These are phyloP conservation scores for Sclerotinia minor DNA, from an alignment of 2,329 filamentous ascomycete species.

Conservation along the genomic window DNA sequence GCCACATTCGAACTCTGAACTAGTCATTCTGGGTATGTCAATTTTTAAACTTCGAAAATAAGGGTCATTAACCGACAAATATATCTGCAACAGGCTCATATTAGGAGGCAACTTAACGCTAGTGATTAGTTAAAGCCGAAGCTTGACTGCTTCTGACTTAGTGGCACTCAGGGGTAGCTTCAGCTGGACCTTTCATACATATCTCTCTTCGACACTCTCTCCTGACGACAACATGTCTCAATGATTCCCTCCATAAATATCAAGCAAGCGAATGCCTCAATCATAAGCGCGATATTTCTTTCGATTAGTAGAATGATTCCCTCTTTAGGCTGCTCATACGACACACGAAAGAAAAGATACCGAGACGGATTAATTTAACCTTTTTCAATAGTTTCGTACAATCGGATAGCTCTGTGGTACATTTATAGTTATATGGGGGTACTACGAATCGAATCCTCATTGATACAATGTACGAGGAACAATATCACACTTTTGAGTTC, in stretches of 20 bases:
- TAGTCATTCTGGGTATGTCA: neutral
- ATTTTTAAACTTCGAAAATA: neutral
- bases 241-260: neutral
- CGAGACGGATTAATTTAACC: too few species aligned
- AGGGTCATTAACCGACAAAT: neutral
- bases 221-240: neutral
- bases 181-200: neutral
- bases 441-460: neutral
- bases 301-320: neutral
- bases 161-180: neutral
- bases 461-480: neutral
- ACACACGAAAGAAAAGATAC: neutral
- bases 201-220: too few species aligned
- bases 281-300: neutral
- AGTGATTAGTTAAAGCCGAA: neutral
- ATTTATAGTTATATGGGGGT: neutral
- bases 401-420: neutral
- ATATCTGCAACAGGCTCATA: neutral
- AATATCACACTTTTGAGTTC: neutral
- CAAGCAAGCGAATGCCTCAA: neutral
- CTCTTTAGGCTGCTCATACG: neutral
- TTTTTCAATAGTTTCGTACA: neutral
- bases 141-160: neutral
- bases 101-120: neutral
- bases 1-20: neutral